Base-by-base conservation (phyloP, 768 basidiomycete species). In the Tephrocybe sp. region DNA sequence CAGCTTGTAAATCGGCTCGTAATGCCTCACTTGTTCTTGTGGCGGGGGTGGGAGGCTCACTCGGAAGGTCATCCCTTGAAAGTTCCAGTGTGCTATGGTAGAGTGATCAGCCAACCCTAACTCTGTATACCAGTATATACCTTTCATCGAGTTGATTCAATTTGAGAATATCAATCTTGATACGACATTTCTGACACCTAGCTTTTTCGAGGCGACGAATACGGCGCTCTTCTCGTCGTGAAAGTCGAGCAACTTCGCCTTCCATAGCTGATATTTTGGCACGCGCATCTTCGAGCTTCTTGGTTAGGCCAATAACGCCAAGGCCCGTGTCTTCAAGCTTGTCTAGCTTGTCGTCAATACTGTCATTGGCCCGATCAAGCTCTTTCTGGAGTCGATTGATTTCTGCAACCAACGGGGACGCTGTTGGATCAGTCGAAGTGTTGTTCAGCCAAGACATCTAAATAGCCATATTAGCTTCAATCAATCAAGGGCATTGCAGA, bases 341-440 rank as follows among this genome's bases (percentile, higher is more conserved):
- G 63, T 92, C 90, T 14, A 95, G 75, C 65, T 94, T 93, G 62
- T 92, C 86, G 58, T 95, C 93, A 48, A 95, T 89, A 58, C 81
- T 87, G 30, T 87, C 84, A 62, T 95, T 93, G 9, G 91, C 92
- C 2, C 64, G 75, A 55, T 88, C 86, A 23, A 94, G 83, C 58
- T 93, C 86, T 15, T 73, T 73, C 59, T 93, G 86, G 32, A 94
- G 72, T 20, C 86, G 79, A 45, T 73, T 75, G 44, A 93, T 88
- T 65, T 93, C 88, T 1, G 75, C 69, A n/a, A 91, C 64, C 15
- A 90, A 67, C 26, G 88, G 87, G 3, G 85, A 73, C 2, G 79
- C 67, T 11, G 79, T 74, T 4, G 77, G 74, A 53, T 88, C 86
- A 3, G 73, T 66, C 5, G 76, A 73, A 3, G 84, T 85, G 18